These are phyloP conservation scores for Yueomyces sp. DNA, from an alignment of 805 yeast genomes.

Conservation along the genomic window DNA sequence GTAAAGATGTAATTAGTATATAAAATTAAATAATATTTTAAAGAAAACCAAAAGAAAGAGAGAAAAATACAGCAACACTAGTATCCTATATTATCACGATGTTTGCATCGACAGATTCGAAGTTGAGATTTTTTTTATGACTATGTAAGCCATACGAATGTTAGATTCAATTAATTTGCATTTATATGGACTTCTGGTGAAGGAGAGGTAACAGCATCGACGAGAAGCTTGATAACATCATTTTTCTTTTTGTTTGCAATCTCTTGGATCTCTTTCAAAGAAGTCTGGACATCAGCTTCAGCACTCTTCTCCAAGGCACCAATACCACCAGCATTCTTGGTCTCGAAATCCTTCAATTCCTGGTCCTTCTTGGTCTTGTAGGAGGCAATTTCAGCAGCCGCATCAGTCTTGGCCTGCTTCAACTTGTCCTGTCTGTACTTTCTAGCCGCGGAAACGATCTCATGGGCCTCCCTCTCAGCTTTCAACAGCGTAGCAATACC, in stretches of 20 bases:
- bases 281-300: conserved; percentile 55
- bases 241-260: conserved; percentile 49
- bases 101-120: not conserved
- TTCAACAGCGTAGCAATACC: conserved; percentile 29
- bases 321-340: conserved; percentile 52
- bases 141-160: not conserved
- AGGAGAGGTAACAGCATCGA: conserved; percentile 69
- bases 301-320: conserved; percentile 51
- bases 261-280: conserved; percentile 54
- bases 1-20: no score
- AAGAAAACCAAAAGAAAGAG: no score
- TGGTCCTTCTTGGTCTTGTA: conserved; percentile 76
- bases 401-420: conserved; percentile 91
- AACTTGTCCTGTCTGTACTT: conserved; percentile 62
- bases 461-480: conserved; percentile 97
- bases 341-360: conserved; percentile 63
- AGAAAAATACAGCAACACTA: no score
- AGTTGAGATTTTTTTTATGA: no score
- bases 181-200: conserved; percentile 75
- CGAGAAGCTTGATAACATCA: conserved; percentile 59
- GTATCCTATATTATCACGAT: not conserved
- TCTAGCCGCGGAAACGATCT: conserved; percentile 86
- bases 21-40: no score
- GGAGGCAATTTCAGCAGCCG: conserved; percentile 73
- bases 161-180: conserved; percentile 25